Percentiles rank a stretch among this genome's conserved stretches.
Evolutionary conservation across 352 stramenopile genomes (phyloP).

Genomic region (Globisporangium middletonii): DNA sequence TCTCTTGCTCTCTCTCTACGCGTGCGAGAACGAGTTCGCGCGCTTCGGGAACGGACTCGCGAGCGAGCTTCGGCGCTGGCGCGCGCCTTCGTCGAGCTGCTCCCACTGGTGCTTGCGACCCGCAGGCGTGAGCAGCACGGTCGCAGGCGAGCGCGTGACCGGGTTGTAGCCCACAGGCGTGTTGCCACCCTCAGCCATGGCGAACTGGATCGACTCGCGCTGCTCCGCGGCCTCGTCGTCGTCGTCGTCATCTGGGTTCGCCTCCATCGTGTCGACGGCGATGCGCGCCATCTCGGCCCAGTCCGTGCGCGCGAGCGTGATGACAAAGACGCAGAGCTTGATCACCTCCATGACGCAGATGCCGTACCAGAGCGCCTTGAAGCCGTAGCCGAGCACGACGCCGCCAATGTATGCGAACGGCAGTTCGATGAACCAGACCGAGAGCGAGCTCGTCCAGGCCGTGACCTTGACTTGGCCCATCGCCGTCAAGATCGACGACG

Average conservation of each 20-base stretch:
- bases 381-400: conserved; percentile 36
- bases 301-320: conserved; percentile 30
- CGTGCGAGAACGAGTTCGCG: conserved; percentile 25
- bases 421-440: conserved; percentile 45
- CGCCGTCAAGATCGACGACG: conserved; percentile 32
- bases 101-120: conserved; percentile 50
- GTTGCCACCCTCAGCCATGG: conserved; percentile 41
- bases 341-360: conserved; percentile 41
- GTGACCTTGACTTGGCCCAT: conserved; percentile 54
- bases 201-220: conserved; percentile 25
- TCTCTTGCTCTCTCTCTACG: conserved; percentile 6
- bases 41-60: conserved; percentile 24
- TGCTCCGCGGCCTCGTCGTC: conserved; percentile 22
- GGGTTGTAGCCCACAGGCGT: conserved; percentile 39
- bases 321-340: conserved; percentile 32
- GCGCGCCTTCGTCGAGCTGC: conserved; percentile 37
- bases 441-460: conserved; percentile 32
- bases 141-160: conserved; percentile 43
- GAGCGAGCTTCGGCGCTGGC: conserved; percentile 12
- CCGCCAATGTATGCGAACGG: conserved; percentile 40
- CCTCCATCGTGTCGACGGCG: conserved; percentile 37
- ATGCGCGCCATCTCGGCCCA: conserved; percentile 35
- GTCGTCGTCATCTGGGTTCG: conserved; percentile 24
- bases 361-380: conserved; percentile 37
- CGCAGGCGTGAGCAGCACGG: conserved; percentile 50